phyloP scores from a whole-genome alignment of 2,329 filamentous ascomycete genomes.

The Mariannaea sp. region DNA sequence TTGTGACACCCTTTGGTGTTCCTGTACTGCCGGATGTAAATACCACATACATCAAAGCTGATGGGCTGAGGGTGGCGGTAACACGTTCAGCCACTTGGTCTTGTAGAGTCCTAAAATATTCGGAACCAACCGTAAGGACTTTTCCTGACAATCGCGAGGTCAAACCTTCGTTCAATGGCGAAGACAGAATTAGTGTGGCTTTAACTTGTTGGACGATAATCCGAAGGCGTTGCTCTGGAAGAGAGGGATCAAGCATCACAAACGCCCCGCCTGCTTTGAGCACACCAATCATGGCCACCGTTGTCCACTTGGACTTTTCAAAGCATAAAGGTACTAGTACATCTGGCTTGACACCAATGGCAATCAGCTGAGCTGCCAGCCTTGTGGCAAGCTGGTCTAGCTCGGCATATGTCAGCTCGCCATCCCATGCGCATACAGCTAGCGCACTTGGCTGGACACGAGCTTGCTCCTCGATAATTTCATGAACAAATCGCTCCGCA shows the following conservation, averaged over 20 bases:
- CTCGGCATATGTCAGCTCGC: constrained; percentile 45
- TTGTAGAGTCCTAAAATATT: background rate
- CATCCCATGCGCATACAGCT: constrained; percentile 20
- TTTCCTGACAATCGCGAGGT: background rate
- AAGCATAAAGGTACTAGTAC: constrained; percentile 19
- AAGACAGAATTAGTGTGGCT: background rate
- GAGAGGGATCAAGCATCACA: constrained; percentile 22
- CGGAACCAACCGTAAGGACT: background rate
- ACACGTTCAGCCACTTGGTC: background rate
- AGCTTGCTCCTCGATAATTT: constrained; percentile 11
- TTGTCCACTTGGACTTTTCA: constrained; percentile 31
- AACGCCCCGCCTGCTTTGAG: constrained; percentile 35
- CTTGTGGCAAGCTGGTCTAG: constrained; percentile 45
- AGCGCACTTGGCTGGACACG: constrained; percentile 15
- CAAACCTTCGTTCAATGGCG: background rate
- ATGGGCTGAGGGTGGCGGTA: background rate
- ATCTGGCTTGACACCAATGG: constrained; percentile 35
- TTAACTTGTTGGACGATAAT: constrained; percentile 8
- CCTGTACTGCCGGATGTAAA: constrained; percentile 16
- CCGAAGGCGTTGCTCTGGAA: constrained; percentile 14
- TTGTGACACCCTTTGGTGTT: constrained; percentile 6
- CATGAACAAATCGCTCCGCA: constrained; percentile 28
- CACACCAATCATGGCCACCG: constrained; percentile 32
- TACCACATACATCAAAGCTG: background rate
- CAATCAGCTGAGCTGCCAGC: constrained; percentile 44